Evolutionary conservation across 345 rosid genomes (phyloP).

Genomic region (Eucalyptus microcorys): DNA sequence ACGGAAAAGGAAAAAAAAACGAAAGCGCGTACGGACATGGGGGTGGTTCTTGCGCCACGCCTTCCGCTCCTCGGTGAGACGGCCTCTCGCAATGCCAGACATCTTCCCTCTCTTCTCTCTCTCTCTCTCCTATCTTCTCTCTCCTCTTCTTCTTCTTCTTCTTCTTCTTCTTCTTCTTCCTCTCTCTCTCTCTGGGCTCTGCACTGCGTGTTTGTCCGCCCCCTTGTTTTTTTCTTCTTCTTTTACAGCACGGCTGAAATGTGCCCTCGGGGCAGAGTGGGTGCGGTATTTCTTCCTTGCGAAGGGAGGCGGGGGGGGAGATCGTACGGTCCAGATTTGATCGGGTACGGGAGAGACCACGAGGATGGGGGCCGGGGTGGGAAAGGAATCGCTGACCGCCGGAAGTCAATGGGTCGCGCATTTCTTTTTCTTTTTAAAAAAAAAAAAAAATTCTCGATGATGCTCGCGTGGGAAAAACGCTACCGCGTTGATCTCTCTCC

Average conservation of each 20-base stretch:
- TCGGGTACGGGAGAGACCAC: background rate
- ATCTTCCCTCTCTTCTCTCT: background rate
- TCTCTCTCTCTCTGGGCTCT: background rate
- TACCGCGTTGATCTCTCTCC: background rate
- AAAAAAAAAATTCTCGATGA: background rate
- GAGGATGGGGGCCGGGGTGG: background rate
- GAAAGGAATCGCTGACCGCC: background rate
- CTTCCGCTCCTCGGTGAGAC: conserved; percentile 89
- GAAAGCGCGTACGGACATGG: conserved; percentile 41
- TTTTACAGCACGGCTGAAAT: background rate
- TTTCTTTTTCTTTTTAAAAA: background rate
- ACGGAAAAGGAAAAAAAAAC: background rate
- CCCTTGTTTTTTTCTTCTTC: background rate
- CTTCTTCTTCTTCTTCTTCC: background rate
- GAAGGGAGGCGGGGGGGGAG: background rate
- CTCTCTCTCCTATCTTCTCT: background rate
- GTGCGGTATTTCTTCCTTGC: background rate
- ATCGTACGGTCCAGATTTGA: conserved; percentile 1
- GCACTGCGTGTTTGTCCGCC: background rate
- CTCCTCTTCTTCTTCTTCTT: background rate
- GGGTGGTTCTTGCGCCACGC: conserved; percentile 97
- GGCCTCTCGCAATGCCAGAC: conserved; percentile 96
- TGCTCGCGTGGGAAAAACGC: background rate
- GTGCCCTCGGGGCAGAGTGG: background rate
- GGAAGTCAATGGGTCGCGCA: background rate